phyloP scores from a whole-genome alignment of 345 rosid genomes.

The Moringa oleifera region DNA sequence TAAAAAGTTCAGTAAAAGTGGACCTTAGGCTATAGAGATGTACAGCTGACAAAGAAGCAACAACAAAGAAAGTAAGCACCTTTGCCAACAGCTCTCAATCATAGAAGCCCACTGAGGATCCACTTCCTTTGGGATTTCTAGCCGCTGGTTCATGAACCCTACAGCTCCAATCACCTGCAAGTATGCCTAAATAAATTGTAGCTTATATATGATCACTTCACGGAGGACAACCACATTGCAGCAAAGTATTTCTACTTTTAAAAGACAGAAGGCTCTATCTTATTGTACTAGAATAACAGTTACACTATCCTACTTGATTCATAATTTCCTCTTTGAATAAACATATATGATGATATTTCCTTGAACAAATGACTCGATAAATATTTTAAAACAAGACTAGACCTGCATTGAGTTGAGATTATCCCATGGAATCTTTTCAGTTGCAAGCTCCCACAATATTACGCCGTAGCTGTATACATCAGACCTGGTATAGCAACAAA shows the following conservation, averaged over 20 bases:
- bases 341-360: neutral
- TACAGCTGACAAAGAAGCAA: neutral
- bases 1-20: neutral
- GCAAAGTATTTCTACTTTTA: neutral
- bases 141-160: slow-evolving; percentile 92
- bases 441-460: slow-evolving; percentile 89
- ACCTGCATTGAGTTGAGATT: slow-evolving; percentile 97
- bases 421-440: slow-evolving; percentile 98
- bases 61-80: slow-evolving; percentile 40
- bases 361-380: neutral
- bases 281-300: neutral
- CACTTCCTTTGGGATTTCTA: slow-evolving; percentile 74
- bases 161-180: slow-evolving; percentile 95
- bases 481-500: slow-evolving; percentile 50
- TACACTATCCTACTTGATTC: too few species aligned
- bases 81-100: slow-evolving; percentile 93
- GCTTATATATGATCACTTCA: slow-evolving; percentile 8
- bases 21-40: slow-evolving; percentile 1
- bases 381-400: slow-evolving; percentile 15
- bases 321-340: neutral
- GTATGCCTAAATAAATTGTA: slow-evolving; percentile 24
- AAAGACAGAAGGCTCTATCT: neutral
- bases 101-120: slow-evolving; percentile 82
- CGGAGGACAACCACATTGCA: slow-evolving; percentile 3
- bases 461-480: slow-evolving; percentile 96